Percentiles rank a stretch among this genome's conserved stretches.
Conservation (phyloP, 2,329 filamentous ascomycete species). For the Botrytis fragariae region DNA sequence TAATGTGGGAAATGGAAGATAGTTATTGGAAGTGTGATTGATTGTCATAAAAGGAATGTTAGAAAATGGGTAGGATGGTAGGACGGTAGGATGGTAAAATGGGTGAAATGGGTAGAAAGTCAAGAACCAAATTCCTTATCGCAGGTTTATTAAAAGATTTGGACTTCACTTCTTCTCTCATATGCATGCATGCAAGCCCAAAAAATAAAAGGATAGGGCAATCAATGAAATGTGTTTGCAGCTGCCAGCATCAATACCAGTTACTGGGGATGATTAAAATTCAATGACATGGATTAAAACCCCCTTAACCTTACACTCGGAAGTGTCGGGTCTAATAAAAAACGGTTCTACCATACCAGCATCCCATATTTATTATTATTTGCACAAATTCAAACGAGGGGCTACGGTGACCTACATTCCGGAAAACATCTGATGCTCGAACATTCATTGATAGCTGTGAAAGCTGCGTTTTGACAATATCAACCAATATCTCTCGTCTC, state of each 20-base stretch:
- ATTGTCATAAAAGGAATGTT: not conserved
- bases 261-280: not conserved
- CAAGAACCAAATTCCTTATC: conserved; percentile 6
- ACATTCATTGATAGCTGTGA: not conserved
- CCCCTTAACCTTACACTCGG: not conserved
- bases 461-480: not conserved
- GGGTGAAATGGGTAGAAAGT: not conserved
- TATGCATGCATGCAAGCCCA: too few species aligned
- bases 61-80: not conserved
- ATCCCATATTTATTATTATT: too few species aligned
- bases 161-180: too few species aligned
- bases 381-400: not conserved
- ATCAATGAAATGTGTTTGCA: not conserved
- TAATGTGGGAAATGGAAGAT: not conserved
- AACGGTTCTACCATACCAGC: not conserved
- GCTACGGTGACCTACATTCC: not conserved
- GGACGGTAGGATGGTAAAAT: too few species aligned
- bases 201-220: too few species aligned
- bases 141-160: not conserved
- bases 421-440: not conserved
- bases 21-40: not conserved
- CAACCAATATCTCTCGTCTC: not conserved
- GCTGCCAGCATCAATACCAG: not conserved
- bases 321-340: not conserved
- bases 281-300: not conserved